A percentile compares a stretch with the other conserved stretches of the same genome.
phyloP scores from a whole-genome alignment of 1,284 basidiomycete genomes.

The Amylostereum chailletii region DNA sequence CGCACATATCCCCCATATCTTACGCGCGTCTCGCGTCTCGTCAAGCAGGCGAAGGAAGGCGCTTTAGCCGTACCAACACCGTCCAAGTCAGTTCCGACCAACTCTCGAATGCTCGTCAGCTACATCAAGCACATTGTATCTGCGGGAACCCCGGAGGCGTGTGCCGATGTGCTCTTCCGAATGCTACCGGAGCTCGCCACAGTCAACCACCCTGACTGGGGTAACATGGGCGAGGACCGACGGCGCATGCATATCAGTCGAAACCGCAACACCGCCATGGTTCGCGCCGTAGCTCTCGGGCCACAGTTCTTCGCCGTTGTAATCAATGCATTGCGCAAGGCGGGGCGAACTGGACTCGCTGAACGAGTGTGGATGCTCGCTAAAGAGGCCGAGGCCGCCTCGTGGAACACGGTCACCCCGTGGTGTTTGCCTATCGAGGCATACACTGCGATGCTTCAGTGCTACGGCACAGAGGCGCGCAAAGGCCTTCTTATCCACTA shows the following conservation, averaged over 20 bases:
- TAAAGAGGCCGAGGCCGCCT: constrained; percentile 43
- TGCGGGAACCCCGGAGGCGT: constrained; percentile 35
- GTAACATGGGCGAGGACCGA: constrained; percentile 14
- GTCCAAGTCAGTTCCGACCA: constrained; percentile 17
- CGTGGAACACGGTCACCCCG: constrained; percentile 34
- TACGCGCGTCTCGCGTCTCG: too few species aligned
- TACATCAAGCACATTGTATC: constrained; percentile 46
- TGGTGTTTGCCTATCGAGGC: constrained; percentile 60
- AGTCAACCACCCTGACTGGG: constrained; percentile 30
- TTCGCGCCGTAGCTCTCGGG: constrained; percentile 40
- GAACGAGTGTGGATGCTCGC: constrained; percentile 59
- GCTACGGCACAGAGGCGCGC: constrained; percentile 45
- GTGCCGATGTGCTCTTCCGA: constrained; percentile 35
- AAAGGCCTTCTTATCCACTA: too few species aligned
- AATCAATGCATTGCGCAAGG: constrained; percentile 52
- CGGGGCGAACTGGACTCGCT: constrained; percentile 44
- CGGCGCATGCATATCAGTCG: constrained; percentile 14
- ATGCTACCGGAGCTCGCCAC: constrained; percentile 48
- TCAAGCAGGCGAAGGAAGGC: too few species aligned
- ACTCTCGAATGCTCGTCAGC: constrained; percentile 24
- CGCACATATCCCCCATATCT: too few species aligned
- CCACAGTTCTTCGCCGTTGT: constrained; percentile 50
- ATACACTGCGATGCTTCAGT: constrained; percentile 64
- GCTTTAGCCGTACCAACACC: constrained; percentile 13
- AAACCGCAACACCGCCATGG: constrained; percentile 24